Conservation (phyloP, 2,329 filamentous ascomycete species). For the Trichothecium roseum region DNA sequence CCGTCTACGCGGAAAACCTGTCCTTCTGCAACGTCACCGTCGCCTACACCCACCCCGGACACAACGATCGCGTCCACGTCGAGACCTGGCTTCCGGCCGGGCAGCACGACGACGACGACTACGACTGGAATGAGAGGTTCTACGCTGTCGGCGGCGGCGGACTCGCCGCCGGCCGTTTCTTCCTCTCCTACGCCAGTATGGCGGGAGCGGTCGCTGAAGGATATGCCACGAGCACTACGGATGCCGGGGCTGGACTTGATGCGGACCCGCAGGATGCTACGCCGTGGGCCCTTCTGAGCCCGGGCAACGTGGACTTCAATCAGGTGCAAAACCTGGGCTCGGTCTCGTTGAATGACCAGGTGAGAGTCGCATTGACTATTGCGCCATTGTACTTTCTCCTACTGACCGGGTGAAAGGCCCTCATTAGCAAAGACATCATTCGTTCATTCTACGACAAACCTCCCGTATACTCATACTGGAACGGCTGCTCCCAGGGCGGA, state of each 20-base stretch:
- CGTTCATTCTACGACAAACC: conserved; percentile 25
- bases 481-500: conserved; percentile 41
- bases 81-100: too few relatives aligned
- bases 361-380: too few relatives aligned
- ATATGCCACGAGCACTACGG: conserved; percentile 9
- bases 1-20: conserved; percentile 15
- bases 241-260: conserved; percentile 3
- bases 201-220: conserved; percentile 7
- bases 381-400: too few relatives aligned
- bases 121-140: conserved; percentile 32
- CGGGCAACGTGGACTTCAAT: conserved; percentile 13
- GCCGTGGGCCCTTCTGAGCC: conserved; percentile 3
- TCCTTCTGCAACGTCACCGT: conserved; percentile 25
- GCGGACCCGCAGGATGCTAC: background rate
- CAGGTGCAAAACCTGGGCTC: conserved; percentile 13
- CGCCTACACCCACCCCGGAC: conserved; percentile 21
- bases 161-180: conserved; percentile 26
- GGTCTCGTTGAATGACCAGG: conserved; percentile 15
- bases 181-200: too few relatives aligned
- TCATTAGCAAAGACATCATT: conserved; percentile 27
- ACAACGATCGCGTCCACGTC: too few relatives aligned
- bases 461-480: conserved; percentile 32
- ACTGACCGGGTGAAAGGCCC: too few relatives aligned
- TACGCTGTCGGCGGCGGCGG: conserved; percentile 33
- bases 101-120: too few relatives aligned